These are phyloP conservation scores for Pichia deserticola DNA, from an alignment of 805 yeast species.

Conservation along the genomic window DNA sequence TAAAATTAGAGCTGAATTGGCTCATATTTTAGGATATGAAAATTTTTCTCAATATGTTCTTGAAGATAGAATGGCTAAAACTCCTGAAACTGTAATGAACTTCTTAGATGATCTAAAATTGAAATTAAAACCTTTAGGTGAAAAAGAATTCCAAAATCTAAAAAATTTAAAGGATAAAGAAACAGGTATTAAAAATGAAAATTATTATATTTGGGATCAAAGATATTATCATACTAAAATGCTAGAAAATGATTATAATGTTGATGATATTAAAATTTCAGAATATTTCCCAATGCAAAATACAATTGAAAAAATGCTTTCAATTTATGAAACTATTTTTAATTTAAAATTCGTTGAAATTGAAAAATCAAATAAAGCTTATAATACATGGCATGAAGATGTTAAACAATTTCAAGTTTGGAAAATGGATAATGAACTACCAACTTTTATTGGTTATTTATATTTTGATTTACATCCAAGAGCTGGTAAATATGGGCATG, in stretches of 20 bases:
- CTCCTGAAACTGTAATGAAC: constrained; percentile 46
- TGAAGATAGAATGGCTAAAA: constrained; percentile 78
- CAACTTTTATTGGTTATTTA: constrained; percentile 68
- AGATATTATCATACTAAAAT: constrained; percentile 57
- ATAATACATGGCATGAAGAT: constrained; percentile 68
- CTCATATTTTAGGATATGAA: constrained; percentile 56
- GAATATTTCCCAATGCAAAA: constrained; percentile 73
- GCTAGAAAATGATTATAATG: constrained; percentile 61
- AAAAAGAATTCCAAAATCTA: constrained; percentile 43
- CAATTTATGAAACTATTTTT: constrained; percentile 62
- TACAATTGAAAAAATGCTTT: constrained; percentile 62
- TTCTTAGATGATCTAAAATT: constrained; percentile 57
- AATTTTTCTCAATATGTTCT: constrained; percentile 64
- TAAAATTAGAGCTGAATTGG: constrained; percentile 52
- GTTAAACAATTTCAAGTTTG: constrained; percentile 69
- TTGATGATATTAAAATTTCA: constrained; percentile 63
- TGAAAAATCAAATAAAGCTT: constrained; percentile 26
- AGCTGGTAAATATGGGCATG: constrained; percentile 82
- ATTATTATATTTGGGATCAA: constrained; percentile 67
- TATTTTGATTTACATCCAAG: constrained; percentile 81
- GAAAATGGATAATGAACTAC: constrained; percentile 45
- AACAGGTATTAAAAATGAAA: constrained; percentile 34
- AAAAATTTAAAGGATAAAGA: constrained; percentile 42
- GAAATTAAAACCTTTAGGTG: constrained; percentile 55
- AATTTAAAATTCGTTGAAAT: constrained; percentile 58